Evolutionary conservation across 805 yeast genomes (phyloP).

Genomic region (Lipomyces japonicus): DNA sequence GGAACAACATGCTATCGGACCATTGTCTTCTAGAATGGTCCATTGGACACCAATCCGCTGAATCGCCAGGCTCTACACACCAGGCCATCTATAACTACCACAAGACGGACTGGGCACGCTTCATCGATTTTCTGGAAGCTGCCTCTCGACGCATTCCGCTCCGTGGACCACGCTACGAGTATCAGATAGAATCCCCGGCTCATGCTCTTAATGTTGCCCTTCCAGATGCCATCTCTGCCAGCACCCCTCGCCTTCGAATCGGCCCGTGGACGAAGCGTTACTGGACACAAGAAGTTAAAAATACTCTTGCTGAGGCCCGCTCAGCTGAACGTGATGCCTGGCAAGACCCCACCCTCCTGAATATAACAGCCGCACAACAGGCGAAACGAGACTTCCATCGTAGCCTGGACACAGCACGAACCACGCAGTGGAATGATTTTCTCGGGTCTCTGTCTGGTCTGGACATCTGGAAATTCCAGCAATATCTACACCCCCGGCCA

Average conservation of each 20-base stretch:
- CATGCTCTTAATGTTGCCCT: too few relatives aligned
- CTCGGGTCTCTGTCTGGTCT: background rate
- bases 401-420: background rate
- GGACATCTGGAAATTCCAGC: background rate
- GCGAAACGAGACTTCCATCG: background rate
- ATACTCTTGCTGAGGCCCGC: background rate
- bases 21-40: too few relatives aligned
- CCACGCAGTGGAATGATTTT: background rate
- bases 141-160: too few relatives aligned
- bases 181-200: background rate
- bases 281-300: background rate
- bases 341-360: background rate
- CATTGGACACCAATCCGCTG: too few relatives aligned
- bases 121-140: too few relatives aligned
- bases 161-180: too few relatives aligned
- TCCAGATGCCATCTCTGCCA: too few relatives aligned
- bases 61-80: too few relatives aligned
- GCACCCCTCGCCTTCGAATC: too few relatives aligned
- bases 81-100: too few relatives aligned
- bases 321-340: background rate
- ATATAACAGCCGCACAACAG: background rate
- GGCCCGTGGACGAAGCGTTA: background rate
- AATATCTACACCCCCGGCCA: background rate
- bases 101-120: too few relatives aligned
- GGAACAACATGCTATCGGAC: too few relatives aligned